Base-by-base conservation (phyloP, 768 basidiomycete species). In the Psilocybe azurescens region DNA sequence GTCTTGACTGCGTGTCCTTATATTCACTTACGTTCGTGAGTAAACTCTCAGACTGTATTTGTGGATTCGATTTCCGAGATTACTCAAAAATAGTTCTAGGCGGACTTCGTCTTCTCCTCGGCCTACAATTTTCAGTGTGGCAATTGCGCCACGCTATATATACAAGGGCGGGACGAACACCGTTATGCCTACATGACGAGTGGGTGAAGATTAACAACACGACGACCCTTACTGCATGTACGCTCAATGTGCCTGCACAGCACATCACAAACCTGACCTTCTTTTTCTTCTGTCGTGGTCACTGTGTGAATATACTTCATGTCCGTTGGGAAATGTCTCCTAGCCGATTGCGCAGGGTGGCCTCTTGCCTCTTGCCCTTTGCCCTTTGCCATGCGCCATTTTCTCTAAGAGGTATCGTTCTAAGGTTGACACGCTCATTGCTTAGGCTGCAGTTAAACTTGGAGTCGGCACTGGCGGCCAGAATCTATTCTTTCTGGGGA, bases 41-140 rank as follows among this genome's bases (percentile, higher is more conserved):
- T 61, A 30, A 56, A 24, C 55, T 61, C 60, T 18, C 60, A 61
- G 53, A 61, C 47, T 33, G 24, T 51, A 53, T 38, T 33, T 61
- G 13, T 51, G 60, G 20, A 39, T 29, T 33, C 55, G 60, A 33
- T 61, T 44, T 44, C 48, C 28, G 48, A 49, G 18, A 18, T 28
- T 30, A 46, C 41, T 47, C 48, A 28, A 24, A 55, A 41, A 56
- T 59, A 53, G 38, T 20, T 55, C 30, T 39, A 47, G 48, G 2
- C 33, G 13, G 28, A 18, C 36, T 49, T 16, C 53, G 10, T 61
- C 48, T 55, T 41, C 53, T 61, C 60, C 60, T 61, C 60, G 60
- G 60, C 28, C 38, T 56, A 49, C 47, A 47, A 29, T 32, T 10
- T 47, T 48, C 33, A 49, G 4, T 44, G 41, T 11, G 46, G 48